These are phyloP conservation scores for Exophiala viscosa DNA, from an alignment of 2,329 filamentous ascomycete genomes.

Conservation along the genomic window DNA sequence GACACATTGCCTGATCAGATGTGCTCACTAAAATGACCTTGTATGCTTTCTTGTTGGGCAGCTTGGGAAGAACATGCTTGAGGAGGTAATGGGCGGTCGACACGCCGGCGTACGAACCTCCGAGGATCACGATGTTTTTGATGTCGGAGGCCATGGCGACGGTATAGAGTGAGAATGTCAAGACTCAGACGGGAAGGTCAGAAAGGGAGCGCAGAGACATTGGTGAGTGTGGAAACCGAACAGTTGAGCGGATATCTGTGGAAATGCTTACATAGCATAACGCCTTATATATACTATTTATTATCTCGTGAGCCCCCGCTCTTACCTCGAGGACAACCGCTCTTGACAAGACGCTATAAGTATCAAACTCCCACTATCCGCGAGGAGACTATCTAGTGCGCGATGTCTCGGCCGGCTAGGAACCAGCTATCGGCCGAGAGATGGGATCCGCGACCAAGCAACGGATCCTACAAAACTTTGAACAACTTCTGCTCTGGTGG, in stretches of 20 bases:
- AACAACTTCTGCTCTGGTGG: too few relatives aligned
- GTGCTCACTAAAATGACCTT: constrained; percentile 45
- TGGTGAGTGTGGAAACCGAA: too few relatives aligned
- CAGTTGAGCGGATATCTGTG: too few relatives aligned
- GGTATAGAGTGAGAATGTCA: background rate
- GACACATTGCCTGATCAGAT: constrained; percentile 41
- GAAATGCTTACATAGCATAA: too few relatives aligned
- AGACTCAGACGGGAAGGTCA: background rate
- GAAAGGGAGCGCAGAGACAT: too few relatives aligned
- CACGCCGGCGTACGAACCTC: constrained; percentile 52
- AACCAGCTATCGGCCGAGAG: background rate
- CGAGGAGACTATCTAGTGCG: background rate
- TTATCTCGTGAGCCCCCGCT: too few relatives aligned
- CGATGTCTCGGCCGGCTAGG: background rate
- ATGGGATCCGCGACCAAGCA: too few relatives aligned
- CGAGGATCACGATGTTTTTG: constrained; percentile 51
- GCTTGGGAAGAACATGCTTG: constrained; percentile 48
- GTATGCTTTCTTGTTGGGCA: constrained; percentile 37
- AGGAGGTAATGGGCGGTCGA: constrained; percentile 53
- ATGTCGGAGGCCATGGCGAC: background rate
- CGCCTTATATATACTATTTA: too few relatives aligned
- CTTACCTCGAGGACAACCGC: too few relatives aligned
- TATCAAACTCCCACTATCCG: background rate
- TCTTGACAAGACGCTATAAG: too few relatives aligned
- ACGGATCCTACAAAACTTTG: too few relatives aligned